A percentile compares a stretch with the other conserved stretches of the same genome.
Conservation (phyloP, 225 moss, liverwort and hornwort genomes). For the Polytrichum formosum region DNA sequence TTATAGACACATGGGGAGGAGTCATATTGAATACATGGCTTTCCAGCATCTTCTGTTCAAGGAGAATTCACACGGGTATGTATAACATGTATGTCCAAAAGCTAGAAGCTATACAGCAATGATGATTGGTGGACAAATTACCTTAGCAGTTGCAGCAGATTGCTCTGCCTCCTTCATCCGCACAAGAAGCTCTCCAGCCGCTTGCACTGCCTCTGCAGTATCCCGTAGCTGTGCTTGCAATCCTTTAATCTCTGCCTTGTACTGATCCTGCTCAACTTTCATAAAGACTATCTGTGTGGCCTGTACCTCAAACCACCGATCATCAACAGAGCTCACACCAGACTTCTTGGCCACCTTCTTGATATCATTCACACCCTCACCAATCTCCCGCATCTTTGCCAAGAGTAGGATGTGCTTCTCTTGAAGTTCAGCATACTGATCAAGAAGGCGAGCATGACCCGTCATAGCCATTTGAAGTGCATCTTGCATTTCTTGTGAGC, state of each 20-base stretch:
- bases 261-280: conserved; percentile 55
- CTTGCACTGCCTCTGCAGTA: conserved; percentile 84
- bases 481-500: conserved; percentile 65
- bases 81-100: no score
- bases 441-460: conserved; percentile 71
- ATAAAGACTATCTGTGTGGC: conserved; percentile 56
- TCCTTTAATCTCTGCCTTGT: conserved; percentile 54
- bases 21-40: no score
- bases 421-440: conserved; percentile 81
- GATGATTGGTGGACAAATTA: conserved; percentile 7
- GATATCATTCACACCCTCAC: conserved; percentile 50
- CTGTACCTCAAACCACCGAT: conserved; percentile 71
- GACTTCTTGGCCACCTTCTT: conserved; percentile 70
- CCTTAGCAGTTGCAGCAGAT: conserved; percentile 57
- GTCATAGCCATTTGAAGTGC: conserved; percentile 81
- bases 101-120: no score
- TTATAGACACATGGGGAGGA: no score
- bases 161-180: conserved; percentile 82
- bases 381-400: conserved; percentile 66
- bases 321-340: conserved; percentile 52
- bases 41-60: no score
- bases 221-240: conserved; percentile 66
- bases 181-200: conserved; percentile 79
- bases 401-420: conserved; percentile 65
- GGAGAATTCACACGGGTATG: no score